Conservation (phyloP, 306 rosid species). For the Cucumis cinereus region DNA sequence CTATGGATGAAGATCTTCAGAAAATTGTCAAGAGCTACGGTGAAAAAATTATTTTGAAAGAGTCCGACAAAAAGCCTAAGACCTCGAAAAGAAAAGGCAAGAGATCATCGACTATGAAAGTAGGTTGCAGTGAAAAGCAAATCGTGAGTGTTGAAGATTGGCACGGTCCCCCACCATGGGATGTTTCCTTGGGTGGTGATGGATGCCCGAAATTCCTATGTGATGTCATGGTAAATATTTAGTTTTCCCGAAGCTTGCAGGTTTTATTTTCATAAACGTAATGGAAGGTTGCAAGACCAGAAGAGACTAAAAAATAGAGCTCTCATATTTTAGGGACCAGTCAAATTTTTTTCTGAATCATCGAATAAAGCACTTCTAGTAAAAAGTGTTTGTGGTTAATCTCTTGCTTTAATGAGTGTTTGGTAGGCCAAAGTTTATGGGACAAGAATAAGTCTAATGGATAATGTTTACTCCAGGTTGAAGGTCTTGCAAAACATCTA, state of each 20-base stretch:
- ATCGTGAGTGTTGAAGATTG: conserved; percentile 40
- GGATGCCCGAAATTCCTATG: conserved; percentile 82
- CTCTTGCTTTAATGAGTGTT: neutral
- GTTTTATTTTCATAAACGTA: neutral
- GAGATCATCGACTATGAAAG: conserved; percentile 28
- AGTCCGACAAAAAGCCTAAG: conserved; percentile 50
- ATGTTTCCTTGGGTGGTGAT: conserved; percentile 51
- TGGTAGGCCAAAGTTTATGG: neutral
- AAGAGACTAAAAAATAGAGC: neutral
- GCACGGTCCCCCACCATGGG: conserved; percentile 71
- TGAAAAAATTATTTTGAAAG: conserved; percentile 51
- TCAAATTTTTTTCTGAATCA: neutral
- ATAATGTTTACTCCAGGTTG: conserved; percentile 51
- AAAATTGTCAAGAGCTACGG: conserved; percentile 44
- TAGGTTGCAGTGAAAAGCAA: conserved; percentile 27
- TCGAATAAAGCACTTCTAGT: neutral
- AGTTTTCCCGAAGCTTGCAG: conserved; percentile 1
- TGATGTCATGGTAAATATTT: conserved; percentile 71
- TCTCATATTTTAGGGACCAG: neutral
- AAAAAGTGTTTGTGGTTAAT: neutral
- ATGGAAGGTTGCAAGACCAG: conserved; percentile 13
- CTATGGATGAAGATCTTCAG: conserved; percentile 56
- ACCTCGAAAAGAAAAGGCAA: conserved; percentile 43
- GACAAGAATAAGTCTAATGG: conserved; percentile 8
- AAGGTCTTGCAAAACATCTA: conserved; percentile 94